Evolutionary conservation across 116 monocot species (phyloP), one percentile per base, ranked within the genome.

Genomic region (Iris pallida): DNA sequence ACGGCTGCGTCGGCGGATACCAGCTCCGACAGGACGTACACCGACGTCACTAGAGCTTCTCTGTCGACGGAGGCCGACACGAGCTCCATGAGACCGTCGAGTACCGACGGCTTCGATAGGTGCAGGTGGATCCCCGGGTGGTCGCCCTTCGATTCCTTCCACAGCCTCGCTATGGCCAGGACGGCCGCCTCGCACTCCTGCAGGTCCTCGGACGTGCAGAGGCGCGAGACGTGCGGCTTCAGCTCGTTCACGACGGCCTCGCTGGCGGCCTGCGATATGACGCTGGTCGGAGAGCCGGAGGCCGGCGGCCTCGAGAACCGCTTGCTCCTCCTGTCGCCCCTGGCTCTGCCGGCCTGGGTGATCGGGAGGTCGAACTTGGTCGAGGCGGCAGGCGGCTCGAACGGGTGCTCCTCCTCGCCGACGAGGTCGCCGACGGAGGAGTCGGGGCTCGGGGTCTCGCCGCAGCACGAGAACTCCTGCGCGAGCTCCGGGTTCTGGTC

Each of bases 201-300:
- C 69, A 84, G 72, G 55, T 84, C 73, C n/a, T 84, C 80, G 13
- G 79, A 84, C 63, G 84, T 84, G 69, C 84, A 84, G 9, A 84
- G 69, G 42, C 76, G 73, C 5, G 47, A 73, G 8, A 69, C 71
- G 57, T 73, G 80, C 44, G 72, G 75, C 56, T 84, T 80, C 51
- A 84, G 70, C 16, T 52, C 64, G 70, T 70, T 79, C 47, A 84
- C 30, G 13, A 73, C 13, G 49, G 60, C 73, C 66, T 84, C 79
- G 45, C 59, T 70, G 6, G 84, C 73, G 61, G 79, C 84, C 65
- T 84, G 84, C n/a, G 79, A 76, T 69, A 84, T 79, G 14, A 79
- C 79, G 62, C 72, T 79, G 2, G 64, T 80, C 59, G 79, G 79
- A 56, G 79, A 76, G 62, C 45, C 47, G 64, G 78, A 75, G 9